Evolutionary conservation across 2,329 filamentous ascomycete species (phyloP), one percentile per base, ranked within the genome.

Genomic region (Venturia asperata): DNA sequence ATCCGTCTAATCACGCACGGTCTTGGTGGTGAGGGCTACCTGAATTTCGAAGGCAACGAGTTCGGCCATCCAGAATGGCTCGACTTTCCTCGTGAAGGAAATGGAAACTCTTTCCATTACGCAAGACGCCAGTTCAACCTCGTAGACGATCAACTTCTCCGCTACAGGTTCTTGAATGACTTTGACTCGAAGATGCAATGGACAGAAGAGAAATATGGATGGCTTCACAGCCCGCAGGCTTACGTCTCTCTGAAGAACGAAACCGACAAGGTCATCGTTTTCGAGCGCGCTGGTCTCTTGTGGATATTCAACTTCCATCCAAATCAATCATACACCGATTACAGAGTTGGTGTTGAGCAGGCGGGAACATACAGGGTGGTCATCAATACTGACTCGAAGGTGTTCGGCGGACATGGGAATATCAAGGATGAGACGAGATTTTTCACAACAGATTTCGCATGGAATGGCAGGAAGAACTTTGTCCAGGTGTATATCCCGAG

Each of bases 31-130:
- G 94, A 99, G 77, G 94, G 93, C 47, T 99, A 96, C 74, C 88
- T 99, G 64, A 99, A 97, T 80, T 99, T 99, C 71, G 92, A 97
- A 78, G 94, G 94, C 67, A 99, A 99, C 77, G 94, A 99, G 77
- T 99, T 99, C 73, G 94, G 94, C 0, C 94, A 99, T 74, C 94
- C 94, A 0, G 94, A 99, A 77, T 99, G 94, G 94, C 89, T 99
- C 47, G 94, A 99, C 76, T 99, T 99, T 77, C 94, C 94, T 4
- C 90, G 94, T 63, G 91, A 88, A 72, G 94, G 94, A 66, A 97
- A 97, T 78, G 80, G 87, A 72, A 96, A 96, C 78, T 94, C 90
- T 58, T 97, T 92, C 82, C 93, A 91, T 87, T 96, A 96, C 74
- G 92, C 92, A 2, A 86, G 94, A 27, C 89, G 94, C 66, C 93